Evolutionary conservation across 306 rosid genomes (phyloP), one percentile per base, ranked within the genome.

Genomic region (Gastrolobium villosum): DNA sequence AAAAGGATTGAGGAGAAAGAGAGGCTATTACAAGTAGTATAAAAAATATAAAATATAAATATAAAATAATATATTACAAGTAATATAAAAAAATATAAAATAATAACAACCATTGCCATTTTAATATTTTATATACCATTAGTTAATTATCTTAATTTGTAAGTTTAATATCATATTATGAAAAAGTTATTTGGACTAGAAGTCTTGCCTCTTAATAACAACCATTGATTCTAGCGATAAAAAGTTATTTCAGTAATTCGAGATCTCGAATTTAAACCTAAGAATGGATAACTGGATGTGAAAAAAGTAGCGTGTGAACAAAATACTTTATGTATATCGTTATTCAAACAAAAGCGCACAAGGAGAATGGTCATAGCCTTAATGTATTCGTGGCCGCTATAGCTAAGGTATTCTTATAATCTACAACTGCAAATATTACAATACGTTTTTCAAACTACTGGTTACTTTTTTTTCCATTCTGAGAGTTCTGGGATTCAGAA

Each of bases 321-420:
- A 30, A 62, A 37, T 34, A 13, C 45, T 31, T n/a, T 31, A 31
- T 59, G 40, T 10, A 10, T 4, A 10, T 20, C 5, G 4, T 15
- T 64, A 64, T 49, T 65, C 70, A 74, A 74, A 74, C 60, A 40
- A 20, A 59, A 14, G 57, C 13, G 54, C 43, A 63, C 41, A 53
- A 2, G 28, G 44, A 45, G 30, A 48, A 41, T 28, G 34, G 11
- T 35, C 13, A 14, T 10, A 9, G 34, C 5, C 20, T 36, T 52
- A 44, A 14, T 70, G 36, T 70, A 49, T 69, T 49, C 6, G 5
- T 44, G 26, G 28, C 10, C 13, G 52, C 52, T 45, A 15, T 32
- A 4, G 52, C 34, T 31, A 50, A 5, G 11, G 20, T 50, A 52
- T 52, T 15, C 32, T 1, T 70, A 52, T 20, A 36, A 45, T 44